These are phyloP conservation scores for Candolleomyces eurysporus DNA, from an alignment of 768 basidiomycete genomes.

Conservation along the genomic window DNA sequence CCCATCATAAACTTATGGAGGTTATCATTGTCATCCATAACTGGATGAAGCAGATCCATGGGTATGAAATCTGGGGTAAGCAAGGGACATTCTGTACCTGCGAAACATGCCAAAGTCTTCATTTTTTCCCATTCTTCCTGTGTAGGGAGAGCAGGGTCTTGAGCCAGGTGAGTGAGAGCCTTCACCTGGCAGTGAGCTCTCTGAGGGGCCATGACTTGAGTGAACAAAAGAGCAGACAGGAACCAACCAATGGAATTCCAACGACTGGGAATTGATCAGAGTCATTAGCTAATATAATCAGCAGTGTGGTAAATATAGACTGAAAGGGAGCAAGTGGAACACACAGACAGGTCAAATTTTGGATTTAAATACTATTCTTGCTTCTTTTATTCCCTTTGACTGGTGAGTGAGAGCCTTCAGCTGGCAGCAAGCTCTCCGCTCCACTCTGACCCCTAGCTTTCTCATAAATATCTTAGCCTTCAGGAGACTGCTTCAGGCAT, in stretches of 20 bases:
- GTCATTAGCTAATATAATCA: not conserved
- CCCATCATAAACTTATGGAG: constrained; percentile 15
- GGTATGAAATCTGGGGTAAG: too few species aligned
- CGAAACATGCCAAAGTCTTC: constrained; percentile 16
- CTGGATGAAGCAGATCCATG: not conserved
- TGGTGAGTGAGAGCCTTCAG: too few species aligned
- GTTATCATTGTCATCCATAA: not conserved
- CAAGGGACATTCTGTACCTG: constrained; percentile 6
- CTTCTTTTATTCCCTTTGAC: too few species aligned
- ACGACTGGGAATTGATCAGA: not conserved
- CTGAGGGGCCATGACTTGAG: not conserved
- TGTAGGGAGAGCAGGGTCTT: constrained; percentile 7
- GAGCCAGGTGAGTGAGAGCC: too few species aligned
- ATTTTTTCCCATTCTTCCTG: constrained; percentile 16
- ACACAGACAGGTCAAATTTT: not conserved
- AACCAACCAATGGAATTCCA: not conserved
- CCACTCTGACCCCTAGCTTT: too few species aligned
- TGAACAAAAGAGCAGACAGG: not conserved
- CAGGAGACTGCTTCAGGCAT: too few species aligned
- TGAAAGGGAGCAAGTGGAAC: not conserved
- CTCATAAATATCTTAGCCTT: too few species aligned
- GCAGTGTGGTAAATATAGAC: not conserved
- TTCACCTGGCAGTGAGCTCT: not conserved
- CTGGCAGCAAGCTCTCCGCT: not conserved
- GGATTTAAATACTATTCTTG: not conserved